Percentiles rank a stretch among this genome's conserved stretches.
phyloP scores from a whole-genome alignment of 2,329 filamentous ascomycete genomes.

The Fusarium albidum region DNA sequence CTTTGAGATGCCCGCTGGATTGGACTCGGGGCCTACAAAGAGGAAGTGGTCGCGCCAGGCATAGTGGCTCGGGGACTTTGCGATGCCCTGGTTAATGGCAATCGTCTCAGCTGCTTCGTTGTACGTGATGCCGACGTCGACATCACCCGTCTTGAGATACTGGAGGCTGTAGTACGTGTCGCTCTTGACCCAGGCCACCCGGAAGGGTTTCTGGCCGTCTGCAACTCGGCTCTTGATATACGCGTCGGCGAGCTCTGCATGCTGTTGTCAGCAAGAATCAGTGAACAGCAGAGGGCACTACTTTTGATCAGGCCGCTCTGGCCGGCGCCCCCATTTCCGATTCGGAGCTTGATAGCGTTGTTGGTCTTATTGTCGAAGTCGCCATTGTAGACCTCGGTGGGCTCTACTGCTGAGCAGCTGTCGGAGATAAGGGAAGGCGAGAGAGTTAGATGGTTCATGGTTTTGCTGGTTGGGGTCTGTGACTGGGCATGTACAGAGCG shows the following conservation, averaged over 20 bases:
- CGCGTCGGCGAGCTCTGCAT: slow-evolving; percentile 37
- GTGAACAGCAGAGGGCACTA: not conserved
- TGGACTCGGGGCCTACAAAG: slow-evolving; percentile 49
- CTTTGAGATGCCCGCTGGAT: slow-evolving; percentile 43
- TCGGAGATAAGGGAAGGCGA: not conserved
- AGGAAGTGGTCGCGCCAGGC: slow-evolving; percentile 57
- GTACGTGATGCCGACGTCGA: slow-evolving; percentile 58
- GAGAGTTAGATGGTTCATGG: not conserved
- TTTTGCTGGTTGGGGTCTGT: no score
- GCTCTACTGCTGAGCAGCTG: slow-evolving; percentile 17
- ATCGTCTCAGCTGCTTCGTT: slow-evolving; percentile 51
- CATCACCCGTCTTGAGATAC: slow-evolving; percentile 48
- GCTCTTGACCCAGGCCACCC: slow-evolving; percentile 54
- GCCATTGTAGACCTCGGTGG: slow-evolving; percentile 34
- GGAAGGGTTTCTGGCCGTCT: slow-evolving; percentile 43
- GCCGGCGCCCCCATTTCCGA: slow-evolving; percentile 49
- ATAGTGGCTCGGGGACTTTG: slow-evolving; percentile 44
- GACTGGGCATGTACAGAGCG: no score
- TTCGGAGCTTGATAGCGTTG: slow-evolving; percentile 36
- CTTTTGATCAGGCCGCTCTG: slow-evolving; percentile 48
- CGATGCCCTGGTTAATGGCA: slow-evolving; percentile 51
- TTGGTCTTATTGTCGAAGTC: slow-evolving; percentile 17
- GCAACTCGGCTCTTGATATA: slow-evolving; percentile 37
- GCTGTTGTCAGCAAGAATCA: not conserved
- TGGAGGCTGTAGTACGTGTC: slow-evolving; percentile 56